Base-by-base conservation (phyloP, 345 rosid species). In the Acer yangbiense region DNA sequence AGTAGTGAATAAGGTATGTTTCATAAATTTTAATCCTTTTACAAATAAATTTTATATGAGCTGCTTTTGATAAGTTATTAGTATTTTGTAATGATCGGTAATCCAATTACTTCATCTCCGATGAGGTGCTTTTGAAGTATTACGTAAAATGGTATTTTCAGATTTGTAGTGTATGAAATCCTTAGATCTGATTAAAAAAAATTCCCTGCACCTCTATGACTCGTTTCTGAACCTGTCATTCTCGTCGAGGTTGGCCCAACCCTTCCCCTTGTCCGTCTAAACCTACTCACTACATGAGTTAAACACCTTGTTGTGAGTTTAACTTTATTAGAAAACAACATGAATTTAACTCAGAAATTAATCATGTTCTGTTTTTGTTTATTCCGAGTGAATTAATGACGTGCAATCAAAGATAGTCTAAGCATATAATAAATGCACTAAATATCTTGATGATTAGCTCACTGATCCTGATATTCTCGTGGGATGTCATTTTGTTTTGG, bases 1-100 rank as follows among this genome's bases (percentile, higher is more conserved):
- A 2, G 99, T 97, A 9, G 98, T 93, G 43, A 90, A 97, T 80
- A 97, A 97, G 98, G 99, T 91, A 84, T 20, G 50, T 50, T 11
- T 7, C 61, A 8, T 29, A 10, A 35, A 39, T 23, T 80, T 73
- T 11, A 4, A 54, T 32, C 21, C 0, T 32, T 32, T 21, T 20
- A 9, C 46, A 12, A 57, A 60, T 54, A 76, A 17, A 23, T 10
- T 55, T 21, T 60, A 60, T 60, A 60, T n/a, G 27, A 20, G 27
- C 27, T 60, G 64, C 23, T 60, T 46, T 57, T 57, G 23, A 57
- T 57, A 17, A 57, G 62, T 57, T 17, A 57, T 7, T 1, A 57
- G 10, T 57, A n/a, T 18, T 18, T n/a, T 20, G 11, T 57, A n/a
- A 57, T 57, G 6, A 35, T 35, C 39, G 39, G 6, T 35, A 35